Evolutionary conservation across 1,139 yeast species (phyloP).

Genomic region (Casaregolazyma lundiana): DNA sequence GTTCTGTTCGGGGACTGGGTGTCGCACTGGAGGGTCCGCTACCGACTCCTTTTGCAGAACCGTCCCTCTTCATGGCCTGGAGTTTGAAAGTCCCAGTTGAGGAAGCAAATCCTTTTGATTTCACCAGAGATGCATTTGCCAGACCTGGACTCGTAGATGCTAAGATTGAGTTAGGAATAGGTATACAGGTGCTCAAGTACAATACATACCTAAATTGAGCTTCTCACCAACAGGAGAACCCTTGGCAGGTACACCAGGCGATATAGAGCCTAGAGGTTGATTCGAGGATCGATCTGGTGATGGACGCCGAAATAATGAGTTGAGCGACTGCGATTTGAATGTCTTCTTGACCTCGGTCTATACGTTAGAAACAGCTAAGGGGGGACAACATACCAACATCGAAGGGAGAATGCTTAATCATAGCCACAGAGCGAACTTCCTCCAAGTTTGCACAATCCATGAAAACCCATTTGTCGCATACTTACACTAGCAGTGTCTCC

Average conservation of each 20-base stretch:
- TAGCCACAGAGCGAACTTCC: too few species aligned
- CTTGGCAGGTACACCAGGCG: constrained; percentile 13
- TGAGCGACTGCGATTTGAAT: constrained; percentile 37
- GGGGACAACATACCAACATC: not conserved
- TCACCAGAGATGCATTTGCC: constrained; percentile 18
- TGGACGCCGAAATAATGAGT: constrained; percentile 31
- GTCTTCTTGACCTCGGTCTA: constrained; percentile 24
- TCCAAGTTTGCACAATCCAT: too few species aligned
- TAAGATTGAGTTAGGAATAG: constrained; percentile 10
- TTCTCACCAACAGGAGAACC: constrained; percentile 15
- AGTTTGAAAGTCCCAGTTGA: constrained; percentile 34
- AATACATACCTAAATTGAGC: constrained; percentile 15
- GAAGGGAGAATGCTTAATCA: not conserved
- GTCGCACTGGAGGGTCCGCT: constrained; percentile 19
- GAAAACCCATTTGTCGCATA: too few species aligned
- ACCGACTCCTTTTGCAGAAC: constrained; percentile 13
- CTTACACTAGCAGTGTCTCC: too few species aligned
- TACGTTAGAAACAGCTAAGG: not conserved
- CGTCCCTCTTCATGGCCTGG: constrained; percentile 30
- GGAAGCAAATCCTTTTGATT: constrained; percentile 28
- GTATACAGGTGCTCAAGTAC: not conserved
- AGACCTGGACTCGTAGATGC: constrained; percentile 11
- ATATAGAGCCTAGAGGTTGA: constrained; percentile 9
- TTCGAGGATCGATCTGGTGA: constrained; percentile 9
- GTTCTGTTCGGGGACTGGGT: constrained; percentile 26